Evolutionary conservation across 306 rosid genomes (phyloP).

Genomic region (Cicer yamashitae): DNA sequence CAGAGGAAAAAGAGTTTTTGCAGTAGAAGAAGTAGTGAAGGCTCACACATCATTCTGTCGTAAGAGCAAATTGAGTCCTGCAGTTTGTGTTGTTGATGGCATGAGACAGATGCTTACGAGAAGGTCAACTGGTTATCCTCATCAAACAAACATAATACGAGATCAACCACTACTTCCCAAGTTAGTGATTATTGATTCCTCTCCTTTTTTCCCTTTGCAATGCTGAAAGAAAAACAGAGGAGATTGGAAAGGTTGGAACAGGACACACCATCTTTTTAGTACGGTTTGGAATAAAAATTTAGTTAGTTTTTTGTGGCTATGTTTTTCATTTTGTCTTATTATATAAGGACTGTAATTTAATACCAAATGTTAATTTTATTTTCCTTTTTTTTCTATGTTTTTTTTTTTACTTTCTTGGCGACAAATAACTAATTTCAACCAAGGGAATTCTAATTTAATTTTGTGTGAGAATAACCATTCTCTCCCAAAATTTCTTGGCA

Average conservation of each 20-base stretch:
- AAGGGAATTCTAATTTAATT: conserved; percentile 3
- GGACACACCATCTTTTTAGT: conserved; percentile 11
- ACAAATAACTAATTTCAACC: conserved; percentile 20
- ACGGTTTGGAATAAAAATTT: neutral
- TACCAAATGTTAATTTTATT: conserved; percentile 11
- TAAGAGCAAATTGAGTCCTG: conserved; percentile 80
- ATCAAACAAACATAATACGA: conserved; percentile 52
- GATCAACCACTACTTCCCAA: neutral
- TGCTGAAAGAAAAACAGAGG: conserved; percentile 35
- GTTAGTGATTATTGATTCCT: neutral
- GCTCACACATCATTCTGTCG: conserved; percentile 95
- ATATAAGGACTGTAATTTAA: conserved; percentile 50
- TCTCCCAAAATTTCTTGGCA: neutral
- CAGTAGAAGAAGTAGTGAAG: conserved; percentile 79
- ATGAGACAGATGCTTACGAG: conserved; percentile 89
- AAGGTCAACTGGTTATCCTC: conserved; percentile 68
- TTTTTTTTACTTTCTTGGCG: conserved; percentile 36
- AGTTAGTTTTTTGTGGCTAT: conserved; percentile 37
- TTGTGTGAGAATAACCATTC: conserved; percentile 5
- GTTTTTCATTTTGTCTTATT: conserved; percentile 49
- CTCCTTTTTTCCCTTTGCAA: conserved; percentile 1
- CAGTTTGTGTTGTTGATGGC: conserved; percentile 81
- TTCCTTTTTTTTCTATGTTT: conserved; percentile 1
- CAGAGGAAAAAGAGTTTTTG: conserved; percentile 46
- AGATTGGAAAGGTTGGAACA: conserved; percentile 9